A percentile compares a stretch with the other conserved stretches of the same genome.
These are phyloP conservation scores for Ustilago cynodontis DNA, from an alignment of 1,284 basidiomycete species.

Conservation along the genomic window DNA sequence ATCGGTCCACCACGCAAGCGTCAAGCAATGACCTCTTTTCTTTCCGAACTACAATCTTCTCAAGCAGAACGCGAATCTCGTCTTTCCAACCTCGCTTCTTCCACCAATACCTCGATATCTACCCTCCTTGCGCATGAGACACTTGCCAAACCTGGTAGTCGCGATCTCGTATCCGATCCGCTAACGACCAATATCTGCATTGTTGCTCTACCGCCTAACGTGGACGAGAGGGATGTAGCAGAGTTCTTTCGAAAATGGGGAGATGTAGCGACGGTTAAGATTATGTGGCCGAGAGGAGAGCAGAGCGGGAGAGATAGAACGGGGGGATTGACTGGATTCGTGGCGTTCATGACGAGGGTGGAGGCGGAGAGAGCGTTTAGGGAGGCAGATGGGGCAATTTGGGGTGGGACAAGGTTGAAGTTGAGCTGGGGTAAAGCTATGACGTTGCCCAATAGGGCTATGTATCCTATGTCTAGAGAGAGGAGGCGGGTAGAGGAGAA, in stretches of 20 bases:
- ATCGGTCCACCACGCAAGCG: constrained; percentile 29
- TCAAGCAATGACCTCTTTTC: constrained; percentile 56
- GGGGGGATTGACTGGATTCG: constrained; percentile 88
- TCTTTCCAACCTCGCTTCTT: constrained; percentile 69
- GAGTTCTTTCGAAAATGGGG: constrained; percentile 81
- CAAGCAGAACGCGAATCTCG: constrained; percentile 88
- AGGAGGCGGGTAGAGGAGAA: background rate
- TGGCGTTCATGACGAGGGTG: constrained; percentile 90
- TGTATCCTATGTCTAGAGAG: constrained; percentile 30
- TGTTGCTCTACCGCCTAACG: constrained; percentile 81
- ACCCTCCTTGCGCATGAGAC: constrained; percentile 77
- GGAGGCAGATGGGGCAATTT: constrained; percentile 89
- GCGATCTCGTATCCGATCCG: constrained; percentile 81
- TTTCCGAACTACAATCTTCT: constrained; percentile 72
- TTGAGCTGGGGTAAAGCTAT: constrained; percentile 97
- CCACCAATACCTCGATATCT: constrained; percentile 40
- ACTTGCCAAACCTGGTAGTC: constrained; percentile 80
- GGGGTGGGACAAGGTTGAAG: constrained; percentile 85
- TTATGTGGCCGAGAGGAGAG: constrained; percentile 62
- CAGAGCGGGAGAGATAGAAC: constrained; percentile 75
- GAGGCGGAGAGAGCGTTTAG: constrained; percentile 89
- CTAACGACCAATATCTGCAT: constrained; percentile 95
- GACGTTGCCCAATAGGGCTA: constrained; percentile 76
- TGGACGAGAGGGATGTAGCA: constrained; percentile 85
- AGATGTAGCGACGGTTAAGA: constrained; percentile 73